Evolutionary conservation across 352 stramenopile genomes (phyloP).

Genomic region (Pythium brachiatum): DNA sequence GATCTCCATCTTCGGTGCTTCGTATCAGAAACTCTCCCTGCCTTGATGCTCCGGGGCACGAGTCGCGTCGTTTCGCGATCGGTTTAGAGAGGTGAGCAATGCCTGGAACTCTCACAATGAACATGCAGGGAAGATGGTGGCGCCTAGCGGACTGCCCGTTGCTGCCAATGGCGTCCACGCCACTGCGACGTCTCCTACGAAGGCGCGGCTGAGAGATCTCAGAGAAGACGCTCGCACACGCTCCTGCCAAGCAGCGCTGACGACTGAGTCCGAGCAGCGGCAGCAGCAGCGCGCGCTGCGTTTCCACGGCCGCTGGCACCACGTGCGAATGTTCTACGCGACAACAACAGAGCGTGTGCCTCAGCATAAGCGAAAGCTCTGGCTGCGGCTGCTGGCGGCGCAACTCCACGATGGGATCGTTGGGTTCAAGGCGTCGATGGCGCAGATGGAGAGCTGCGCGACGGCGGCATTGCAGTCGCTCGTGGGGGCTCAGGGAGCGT

Average conservation of each 20-base stretch:
- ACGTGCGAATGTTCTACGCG: slow-evolving; percentile 50
- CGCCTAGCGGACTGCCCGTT: background rate
- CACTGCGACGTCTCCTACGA: slow-evolving; percentile 7
- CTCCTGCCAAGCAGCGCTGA: slow-evolving; percentile 23
- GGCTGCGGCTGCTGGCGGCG: slow-evolving; percentile 16
- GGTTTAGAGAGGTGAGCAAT: slow-evolving; percentile 11
- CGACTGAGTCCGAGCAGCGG: slow-evolving; percentile 26
- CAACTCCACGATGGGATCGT: slow-evolving; percentile 20
- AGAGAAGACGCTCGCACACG: slow-evolving; percentile 32
- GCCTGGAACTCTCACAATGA: background rate
- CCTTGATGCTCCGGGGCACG: background rate
- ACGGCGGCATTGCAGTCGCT: slow-evolving; percentile 27
- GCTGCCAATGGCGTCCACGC: background rate
- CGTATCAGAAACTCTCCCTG: no score
- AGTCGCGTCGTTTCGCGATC: slow-evolving; percentile 24
- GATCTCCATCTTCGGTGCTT: background rate
- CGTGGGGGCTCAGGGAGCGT: slow-evolving; percentile 1
- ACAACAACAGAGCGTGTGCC: slow-evolving; percentile 27
- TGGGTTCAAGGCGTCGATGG: slow-evolving; percentile 13
- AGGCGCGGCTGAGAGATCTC: slow-evolving; percentile 36
- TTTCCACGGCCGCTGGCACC: slow-evolving; percentile 44
- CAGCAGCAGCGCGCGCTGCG: slow-evolving; percentile 33
- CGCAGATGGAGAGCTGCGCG: slow-evolving; percentile 45
- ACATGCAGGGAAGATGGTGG: background rate
- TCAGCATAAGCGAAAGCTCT: slow-evolving; percentile 16